These are phyloP conservation scores for Microbotryomycetes sp. DNA, from an alignment of 1,284 basidiomycete genomes.

Conservation along the genomic window DNA sequence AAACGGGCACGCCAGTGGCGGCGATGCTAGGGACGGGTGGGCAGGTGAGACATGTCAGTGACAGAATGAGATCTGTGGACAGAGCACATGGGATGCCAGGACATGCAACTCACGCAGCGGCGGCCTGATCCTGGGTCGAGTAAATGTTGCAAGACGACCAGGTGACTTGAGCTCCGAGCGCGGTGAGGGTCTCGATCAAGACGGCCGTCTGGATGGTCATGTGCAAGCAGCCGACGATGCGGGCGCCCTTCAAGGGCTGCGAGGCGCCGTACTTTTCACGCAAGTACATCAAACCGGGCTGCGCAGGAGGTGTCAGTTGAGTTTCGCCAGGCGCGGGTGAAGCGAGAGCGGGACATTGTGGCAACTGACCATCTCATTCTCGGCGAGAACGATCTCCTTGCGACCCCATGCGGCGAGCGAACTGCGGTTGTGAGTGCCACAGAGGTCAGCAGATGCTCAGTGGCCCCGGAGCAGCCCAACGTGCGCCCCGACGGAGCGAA, in stretches of 20 bases:
- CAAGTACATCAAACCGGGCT: conserved; percentile 84
- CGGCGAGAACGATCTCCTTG: conserved; percentile 37
- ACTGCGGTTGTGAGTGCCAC: conserved; percentile 3
- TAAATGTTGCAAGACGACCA: conserved; percentile 99
- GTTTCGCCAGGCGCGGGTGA: conserved; percentile 44
- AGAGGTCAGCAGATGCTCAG: neutral
- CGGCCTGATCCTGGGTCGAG: conserved; percentile 97
- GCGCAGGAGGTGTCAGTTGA: conserved; percentile 74
- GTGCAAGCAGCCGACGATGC: conserved; percentile 95
- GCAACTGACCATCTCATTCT: conserved; percentile 33
- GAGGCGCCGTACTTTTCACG: conserved; percentile 59
- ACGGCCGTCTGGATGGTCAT: conserved; percentile 63
- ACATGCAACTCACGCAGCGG: conserved; percentile 67
- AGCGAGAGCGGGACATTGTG: neutral
- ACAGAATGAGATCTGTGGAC: neutral
- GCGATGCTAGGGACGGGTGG: conserved; percentile 58
- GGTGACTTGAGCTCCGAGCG: conserved; percentile 92
- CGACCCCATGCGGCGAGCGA: conserved; percentile 38
- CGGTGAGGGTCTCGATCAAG: conserved; percentile 90
- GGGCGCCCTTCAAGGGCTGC: conserved; percentile 88
- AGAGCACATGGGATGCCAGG: neutral
- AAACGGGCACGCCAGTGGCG: conserved; percentile 95
- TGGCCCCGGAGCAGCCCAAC: neutral
- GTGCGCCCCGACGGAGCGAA: neutral
- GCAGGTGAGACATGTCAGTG: neutral